Evolutionary conservation across 768 basidiomycete species (phyloP), one percentile per base, ranked within the genome.

Genomic region (Mycena metata): DNA sequence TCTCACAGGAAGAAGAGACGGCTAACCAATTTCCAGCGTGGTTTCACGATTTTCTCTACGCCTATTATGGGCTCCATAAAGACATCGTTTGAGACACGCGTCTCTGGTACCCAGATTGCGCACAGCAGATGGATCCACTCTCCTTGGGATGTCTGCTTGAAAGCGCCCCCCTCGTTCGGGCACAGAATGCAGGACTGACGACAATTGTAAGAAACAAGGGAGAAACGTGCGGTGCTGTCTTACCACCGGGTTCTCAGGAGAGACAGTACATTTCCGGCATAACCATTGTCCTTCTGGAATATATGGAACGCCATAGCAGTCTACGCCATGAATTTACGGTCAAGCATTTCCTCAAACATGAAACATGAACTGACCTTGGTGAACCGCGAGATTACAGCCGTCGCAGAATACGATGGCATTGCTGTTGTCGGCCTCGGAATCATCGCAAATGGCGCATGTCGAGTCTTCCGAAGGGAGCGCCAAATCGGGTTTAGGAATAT

Each of bases 221-320:
- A 39, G 42, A 21, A 19, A 21, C 58, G 26, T 3, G 45, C 33
- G n/a, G 26, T 39, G 50, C 46, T 11, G 13, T 81, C 94, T 71
- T 76, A 96, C 96, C 67, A 99, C 98, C 16, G 96, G 95, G 73
- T 91, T 93, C 79, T 98, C 97, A 0, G 98, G 98, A 1, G 96
- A 97, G 12, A 99, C 96, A 0, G 96, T 98, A 75, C 98, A 99
- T 80, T 99, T 99, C 51, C 98, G 84, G 78, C 98, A 99, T 39
- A 99, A 88, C 98, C 98, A 99, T 78, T 99, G 98, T 1, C 98
- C 98, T 82, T 99, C 98, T 0, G 98, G 98, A 66, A 99, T 98
- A 76, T 99, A 99, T 13, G 98, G 98, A 2, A 99, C 96, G 21
- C 98, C 98, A 75, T 99, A 99, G 76, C 98, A 99, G 77, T 99